Evolutionary conservation across 179 eudicot species (phyloP).

Genomic region (Patellifolia procumbens): DNA sequence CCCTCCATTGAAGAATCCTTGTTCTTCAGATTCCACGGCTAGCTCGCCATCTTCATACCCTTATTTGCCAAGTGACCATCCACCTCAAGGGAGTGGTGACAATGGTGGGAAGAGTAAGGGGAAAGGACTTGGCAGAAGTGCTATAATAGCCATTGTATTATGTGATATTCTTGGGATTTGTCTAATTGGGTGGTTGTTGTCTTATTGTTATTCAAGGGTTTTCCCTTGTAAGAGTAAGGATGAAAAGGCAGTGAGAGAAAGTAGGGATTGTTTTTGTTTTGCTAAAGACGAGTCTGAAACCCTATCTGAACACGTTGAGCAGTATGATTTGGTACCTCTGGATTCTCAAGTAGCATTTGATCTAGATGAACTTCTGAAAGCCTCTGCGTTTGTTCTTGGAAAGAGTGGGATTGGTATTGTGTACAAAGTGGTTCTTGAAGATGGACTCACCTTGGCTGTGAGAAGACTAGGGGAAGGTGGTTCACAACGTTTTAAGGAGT

Average conservation of each 20-base stretch:
- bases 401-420: conserved; percentile 98
- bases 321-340: conserved; percentile 74
- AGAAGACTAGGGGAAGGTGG: conserved; percentile 98
- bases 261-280: conserved; percentile 73
- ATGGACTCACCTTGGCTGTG: conserved; percentile 78
- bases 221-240: conserved; percentile 47
- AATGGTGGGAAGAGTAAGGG: conserved; percentile 39
- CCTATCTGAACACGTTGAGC: conserved; percentile 74
- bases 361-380: conserved; percentile 90
- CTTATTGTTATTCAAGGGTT: conserved; percentile 69
- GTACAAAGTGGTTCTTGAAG: conserved; percentile 94
- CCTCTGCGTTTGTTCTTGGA: conserved; percentile 93
- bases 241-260: conserved; percentile 49
- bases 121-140: conserved; percentile 55
- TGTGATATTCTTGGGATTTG: conserved; percentile 83
- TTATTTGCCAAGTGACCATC: conserved; percentile 54
- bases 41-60: conserved; percentile 62
- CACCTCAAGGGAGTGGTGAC: conserved; percentile 37
- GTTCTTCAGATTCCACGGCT: conserved; percentile 44
- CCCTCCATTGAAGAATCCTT: conserved; percentile 78
- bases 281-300: conserved; percentile 83
- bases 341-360: conserved; percentile 78
- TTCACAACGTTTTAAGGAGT: conserved; percentile 88
- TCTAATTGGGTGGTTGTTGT: conserved; percentile 73
- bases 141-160: conserved; percentile 51